Evolutionary conservation across 2,329 filamentous ascomycete species (phyloP), one percentile per base, ranked within the genome.

Genomic region (Dothidotthia symphoricarpi): DNA sequence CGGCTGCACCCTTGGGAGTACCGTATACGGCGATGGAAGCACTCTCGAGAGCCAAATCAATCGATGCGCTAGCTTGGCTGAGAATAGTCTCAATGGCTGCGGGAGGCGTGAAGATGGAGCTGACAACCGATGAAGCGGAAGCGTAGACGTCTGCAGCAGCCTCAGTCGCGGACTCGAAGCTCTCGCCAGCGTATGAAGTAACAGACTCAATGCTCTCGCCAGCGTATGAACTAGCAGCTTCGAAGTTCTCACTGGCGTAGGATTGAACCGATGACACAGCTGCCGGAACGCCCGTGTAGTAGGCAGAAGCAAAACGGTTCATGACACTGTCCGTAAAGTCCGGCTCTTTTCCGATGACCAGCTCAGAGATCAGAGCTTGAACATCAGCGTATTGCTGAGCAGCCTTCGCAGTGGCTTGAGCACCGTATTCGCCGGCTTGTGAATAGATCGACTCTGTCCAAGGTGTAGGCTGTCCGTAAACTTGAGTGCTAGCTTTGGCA

Each of bases 311-410:
- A 10, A 95, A 75, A 34, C 85, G 79, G 35, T 73, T 80, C 67
- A 88, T 81, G 3, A 91, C 84, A 42, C 85, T 89, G 57, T 94
- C 86, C 0, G 84, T 89, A 55, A 88, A 94, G 11, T 82, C 81
- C 0, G 86, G 83, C 60, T 94, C 88, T 63, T 84, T 88, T 36
- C 86, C 88, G 27, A 76, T 69, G 11, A 95, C 73, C 1, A 94
- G 72, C 64, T 94, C 88, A 1, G 84, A 85, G 11, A 95, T 76
- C 2, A 93, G 75, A 10, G 77, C 79, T 59, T 83, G 81, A 4
- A 94, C 76, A 16, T 80, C 80, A 4, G 78, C 76, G 51, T 87
- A 90, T 53, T 88, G 83, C 31, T 77, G 74, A 5, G 73, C 71
- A 1, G 79, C 79, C 27, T 75, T 75, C 14, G 76, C 76, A 1